Percentiles rank a stretch among this genome's conserved stretches.
These are phyloP conservation scores for Syzygium syzygioides DNA, from an alignment of 441 rosid species.

Conservation along the genomic window DNA sequence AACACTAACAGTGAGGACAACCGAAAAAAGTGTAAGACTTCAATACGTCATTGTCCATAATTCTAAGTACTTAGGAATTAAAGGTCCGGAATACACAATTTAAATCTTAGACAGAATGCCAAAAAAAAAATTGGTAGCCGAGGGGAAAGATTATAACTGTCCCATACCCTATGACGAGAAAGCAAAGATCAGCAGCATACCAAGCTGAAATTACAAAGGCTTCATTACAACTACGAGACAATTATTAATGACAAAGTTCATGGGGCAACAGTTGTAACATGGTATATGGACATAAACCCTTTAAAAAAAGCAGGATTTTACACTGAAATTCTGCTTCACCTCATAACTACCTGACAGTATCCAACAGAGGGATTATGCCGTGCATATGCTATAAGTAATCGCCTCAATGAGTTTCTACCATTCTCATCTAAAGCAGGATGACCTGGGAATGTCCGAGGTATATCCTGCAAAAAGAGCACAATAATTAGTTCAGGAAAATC, in stretches of 20 bases:
- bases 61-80: background rate
- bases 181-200: background rate
- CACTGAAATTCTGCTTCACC: background rate
- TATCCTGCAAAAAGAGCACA: constrained; percentile 36
- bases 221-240: background rate
- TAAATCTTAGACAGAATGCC: background rate
- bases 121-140: background rate
- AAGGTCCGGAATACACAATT: background rate
- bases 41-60: background rate
- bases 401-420: constrained; percentile 62
- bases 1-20: background rate
- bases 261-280: background rate
- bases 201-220: background rate
- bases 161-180: background rate
- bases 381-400: constrained; percentile 66
- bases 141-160: background rate
- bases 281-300: background rate
- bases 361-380: constrained; percentile 71
- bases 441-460: constrained; percentile 68
- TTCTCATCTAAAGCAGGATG: constrained; percentile 65
- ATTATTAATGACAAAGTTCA: background rate
- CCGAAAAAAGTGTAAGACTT: background rate
- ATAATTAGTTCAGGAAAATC: constrained; percentile 29
- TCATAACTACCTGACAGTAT: constrained; percentile 56
- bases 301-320: background rate